Percentiles rank a stretch among this genome's conserved stretches.
Conservation (phyloP, 202 grass and related monocot genomes). For the Zoysia matrella region DNA sequence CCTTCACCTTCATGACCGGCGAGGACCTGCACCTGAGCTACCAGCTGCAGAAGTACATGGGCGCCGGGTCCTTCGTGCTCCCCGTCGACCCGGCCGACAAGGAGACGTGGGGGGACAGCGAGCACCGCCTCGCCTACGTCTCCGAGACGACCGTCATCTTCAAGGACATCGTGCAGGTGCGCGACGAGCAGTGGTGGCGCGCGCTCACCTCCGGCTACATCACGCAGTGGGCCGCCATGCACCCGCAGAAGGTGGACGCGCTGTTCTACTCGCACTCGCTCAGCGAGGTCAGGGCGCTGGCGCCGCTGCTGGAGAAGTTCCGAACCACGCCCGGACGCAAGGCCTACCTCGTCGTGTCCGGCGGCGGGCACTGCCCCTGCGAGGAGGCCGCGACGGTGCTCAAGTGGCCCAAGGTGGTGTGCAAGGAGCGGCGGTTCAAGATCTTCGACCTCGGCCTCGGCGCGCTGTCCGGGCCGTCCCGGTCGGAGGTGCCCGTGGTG, state of each 20-base stretch:
- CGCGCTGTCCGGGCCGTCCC: too few relatives aligned
- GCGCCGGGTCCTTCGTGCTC: constrained; percentile 78
- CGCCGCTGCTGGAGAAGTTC: constrained; percentile 77
- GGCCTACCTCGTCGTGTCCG: constrained; percentile 84
- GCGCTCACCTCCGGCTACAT: constrained; percentile 85
- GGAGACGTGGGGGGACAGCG: constrained; percentile 87
- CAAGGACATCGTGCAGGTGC: constrained; percentile 79
- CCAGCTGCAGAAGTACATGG: constrained; percentile 93
- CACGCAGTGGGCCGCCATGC: constrained; percentile 89
- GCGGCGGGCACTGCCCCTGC: constrained; percentile 70
- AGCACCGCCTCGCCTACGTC: constrained; percentile 89
- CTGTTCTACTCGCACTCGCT: constrained; percentile 84
- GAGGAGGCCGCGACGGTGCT: constrained; percentile 66
- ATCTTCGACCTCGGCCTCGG: constrained; percentile 77
- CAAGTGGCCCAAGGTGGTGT: constrained; percentile 76
- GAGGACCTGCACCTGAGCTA: constrained; percentile 96
- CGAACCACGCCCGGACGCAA: constrained; percentile 55
- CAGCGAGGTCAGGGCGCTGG: constrained; percentile 63
- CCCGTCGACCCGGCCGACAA: constrained; percentile 73
- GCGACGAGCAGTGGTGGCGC: constrained; percentile 96
- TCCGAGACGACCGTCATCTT: constrained; percentile 88
- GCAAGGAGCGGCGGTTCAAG: constrained; percentile 91
- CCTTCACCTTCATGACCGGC: constrained; percentile 84
- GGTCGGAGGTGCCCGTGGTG: constrained; percentile 58
- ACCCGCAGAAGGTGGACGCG: constrained; percentile 89